Evolutionary conservation across 2,329 filamentous ascomycete genomes (phyloP), one percentile per base, ranked within the genome.

Genomic region (Claviceps capensis): DNA sequence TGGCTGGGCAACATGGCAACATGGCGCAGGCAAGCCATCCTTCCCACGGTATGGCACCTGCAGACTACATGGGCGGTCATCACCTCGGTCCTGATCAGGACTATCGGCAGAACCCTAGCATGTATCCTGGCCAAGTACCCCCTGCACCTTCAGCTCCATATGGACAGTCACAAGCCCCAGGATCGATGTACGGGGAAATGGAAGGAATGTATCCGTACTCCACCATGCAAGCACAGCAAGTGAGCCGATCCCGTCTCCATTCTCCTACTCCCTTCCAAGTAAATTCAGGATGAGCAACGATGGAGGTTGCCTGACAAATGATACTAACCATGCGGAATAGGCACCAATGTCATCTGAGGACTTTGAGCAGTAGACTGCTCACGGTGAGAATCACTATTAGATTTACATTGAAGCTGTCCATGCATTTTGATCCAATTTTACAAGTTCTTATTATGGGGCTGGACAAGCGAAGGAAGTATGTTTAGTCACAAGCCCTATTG

Each of bases 171-270:
- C 84, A 86, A 59, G 80, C 84, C 53, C 74, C 81, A 56, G 60
- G 63, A 3, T 59, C 61, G 22, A 94, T 96, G 77, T 95, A 89
- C 63, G 77, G 83, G 52, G 83, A 85, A 52, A 83, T 90, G 68
- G 83, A 88, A 56, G 82, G 81, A 57, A 95, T 96, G 76, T 97
- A 97, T 59, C 78, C 78, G 41, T 95, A 94, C 65, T 78, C 83
- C 14, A 72, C 82, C 56, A 87, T 95, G 78, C 83, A 85, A 60
- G 79, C 86, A 57, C 88, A 94, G 67, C 87, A 89, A 74, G 87
- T 90, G 75, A 66, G 78, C 69, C n/a, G 30, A 34, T 47, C 16
- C 37, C 37, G 14, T 17, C 0, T 8, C 19, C 17, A 3, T 13
- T 22, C n/a, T 37, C 17, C 17, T 17, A 51, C 19, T 30, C 16